Base-by-base conservation (phyloP, 768 basidiomycete species). In the Tylopilus plumbeoviolaceoides region DNA sequence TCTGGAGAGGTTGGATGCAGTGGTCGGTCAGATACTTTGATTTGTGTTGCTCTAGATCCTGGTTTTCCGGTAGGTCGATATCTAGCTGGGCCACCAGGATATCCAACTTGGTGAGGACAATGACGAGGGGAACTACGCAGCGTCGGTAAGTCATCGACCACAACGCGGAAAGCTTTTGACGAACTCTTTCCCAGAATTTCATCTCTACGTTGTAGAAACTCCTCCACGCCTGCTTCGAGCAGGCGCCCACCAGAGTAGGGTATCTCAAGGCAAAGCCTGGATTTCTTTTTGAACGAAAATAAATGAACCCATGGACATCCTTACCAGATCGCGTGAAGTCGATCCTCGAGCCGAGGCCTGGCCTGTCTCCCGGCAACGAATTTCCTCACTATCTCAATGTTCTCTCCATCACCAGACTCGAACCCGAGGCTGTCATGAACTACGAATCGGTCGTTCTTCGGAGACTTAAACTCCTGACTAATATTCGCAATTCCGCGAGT, bases 401-500 rank as follows among this genome's bases (percentile, higher is more conserved):
- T 50, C 12, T 1, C 1, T 36, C 43, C 31, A 20, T 60, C 59
- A 10, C 18, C 59, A n/a, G 55, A 41, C 33, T 61, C 58, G 14
- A 59, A 59, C 1, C 58, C 58, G 6, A 60, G 53, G 40, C 58
- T 59, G 7, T 59, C 59, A 10, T 61, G 59, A 23, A 61, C 45
- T 17, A 60, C 59, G 14, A 60, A 49, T 44, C 55, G 50, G 7
- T 48, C 28, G 42, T 60, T 60, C 23, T 17, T 42, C 10, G 48
- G 25, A n/a, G 59, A 61, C 15, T 30, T 5, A 38, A 61, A 60
- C 39, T 61, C 59, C 4, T 5, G 36, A 7, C 58, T 35, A n/a
- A 60, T 62, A 8, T 62, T 2, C 18, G 56, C 49, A 15, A 0
- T 7, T 14, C 60, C 56, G 20, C 59, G 60, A 18, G 0, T 3